A percentile compares a stretch with the other conserved stretches of the same genome.
phyloP scores from a whole-genome alignment of 2,329 filamentous ascomycete species.

The Dactylella cylindrospora region DNA sequence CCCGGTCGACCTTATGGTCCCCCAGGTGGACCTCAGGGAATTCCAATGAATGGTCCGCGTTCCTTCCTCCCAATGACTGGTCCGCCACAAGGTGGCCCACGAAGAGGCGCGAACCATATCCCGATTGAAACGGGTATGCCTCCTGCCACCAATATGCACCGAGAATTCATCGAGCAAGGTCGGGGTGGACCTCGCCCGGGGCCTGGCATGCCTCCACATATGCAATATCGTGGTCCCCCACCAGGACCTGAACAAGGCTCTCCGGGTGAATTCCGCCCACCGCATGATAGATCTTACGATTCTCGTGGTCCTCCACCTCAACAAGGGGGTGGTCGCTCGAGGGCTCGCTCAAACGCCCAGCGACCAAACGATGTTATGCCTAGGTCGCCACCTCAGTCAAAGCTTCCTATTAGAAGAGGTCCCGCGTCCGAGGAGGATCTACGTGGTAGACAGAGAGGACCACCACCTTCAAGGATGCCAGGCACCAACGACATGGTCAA shows the following conservation, averaged over 20 bases:
- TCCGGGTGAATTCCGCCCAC: constrained; percentile 23
- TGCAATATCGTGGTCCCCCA: constrained; percentile 28
- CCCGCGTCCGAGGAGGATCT: constrained; percentile 33
- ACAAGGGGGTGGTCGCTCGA: constrained; percentile 25
- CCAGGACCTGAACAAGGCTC: constrained; percentile 15
- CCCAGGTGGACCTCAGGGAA: constrained; percentile 10
- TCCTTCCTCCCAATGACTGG: constrained; percentile 31
- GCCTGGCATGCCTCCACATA: constrained; percentile 19
- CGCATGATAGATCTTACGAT: constrained; percentile 25
- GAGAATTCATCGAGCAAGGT: constrained; percentile 32
- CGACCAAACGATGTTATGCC: constrained; percentile 23
- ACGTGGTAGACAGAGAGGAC: constrained; percentile 27
- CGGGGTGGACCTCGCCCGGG: constrained; percentile 25
- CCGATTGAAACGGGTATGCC: constrained; percentile 30
- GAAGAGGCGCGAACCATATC: constrained; percentile 28
- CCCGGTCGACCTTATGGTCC: constrained; percentile 13
- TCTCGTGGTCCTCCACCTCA: constrained; percentile 12
- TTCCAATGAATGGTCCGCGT: constrained; percentile 18
- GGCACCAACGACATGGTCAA: constrained; percentile 10
- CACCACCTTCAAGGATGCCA: constrained; percentile 26
- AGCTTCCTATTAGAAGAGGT: constrained; percentile 13
- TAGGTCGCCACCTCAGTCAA: constrained; percentile 25
- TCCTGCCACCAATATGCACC: constrained; percentile 31
- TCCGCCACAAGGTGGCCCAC: constrained; percentile 12
- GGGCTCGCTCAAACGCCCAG: constrained; percentile 30